Base-by-base conservation (phyloP, 768 basidiomycete species). In the Suillus discolor region DNA sequence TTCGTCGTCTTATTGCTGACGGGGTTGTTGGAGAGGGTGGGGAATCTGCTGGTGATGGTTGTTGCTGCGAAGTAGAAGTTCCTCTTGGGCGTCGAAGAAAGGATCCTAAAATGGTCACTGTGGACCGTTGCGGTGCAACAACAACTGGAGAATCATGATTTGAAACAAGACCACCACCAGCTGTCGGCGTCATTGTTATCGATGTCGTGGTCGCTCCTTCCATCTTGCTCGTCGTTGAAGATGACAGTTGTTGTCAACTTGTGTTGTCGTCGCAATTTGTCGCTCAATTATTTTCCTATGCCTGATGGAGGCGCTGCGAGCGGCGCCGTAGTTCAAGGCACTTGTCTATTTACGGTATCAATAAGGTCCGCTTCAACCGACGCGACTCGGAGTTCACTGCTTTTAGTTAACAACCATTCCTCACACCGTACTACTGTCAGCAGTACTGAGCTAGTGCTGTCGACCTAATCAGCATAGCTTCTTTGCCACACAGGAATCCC, bases 81-180 rank as follows among this genome's bases (percentile, higher is more conserved):
- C 89, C 90, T 70, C 89, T 83, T 20, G 89, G 89, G 67, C 90
- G 81, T 55, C 90, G 87, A 66, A 93, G 82, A 75, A 92, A 87
- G 61, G 87, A 88, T 65, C 89, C 87, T 57, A 93, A 83, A 75
- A 93, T 91, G 36, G 36, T 38, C 36, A 38, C 36, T 38, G 36
- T 38, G 67, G 75, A 70, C 64, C 90, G 82, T 41, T 60, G 59
- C 18, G 59, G 59, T 3, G 31, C 54, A 12, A 83, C 54, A 12
- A 83, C 75, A 45, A 78, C 73, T 45, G 77, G 73, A 45, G 79
- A 64, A 63, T 75, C 77, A 64, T 68, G 64, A 59, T 64, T 61
- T 42, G 66, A 61, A 41, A 72, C 51, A 18, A 51, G 67, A 2
- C n/a, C 23, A 6, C 31, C 31, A 18, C 42, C 36, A 44, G 42